Base-by-base conservation (phyloP, 139 green algal species). In the Asterochloris sp. region DNA sequence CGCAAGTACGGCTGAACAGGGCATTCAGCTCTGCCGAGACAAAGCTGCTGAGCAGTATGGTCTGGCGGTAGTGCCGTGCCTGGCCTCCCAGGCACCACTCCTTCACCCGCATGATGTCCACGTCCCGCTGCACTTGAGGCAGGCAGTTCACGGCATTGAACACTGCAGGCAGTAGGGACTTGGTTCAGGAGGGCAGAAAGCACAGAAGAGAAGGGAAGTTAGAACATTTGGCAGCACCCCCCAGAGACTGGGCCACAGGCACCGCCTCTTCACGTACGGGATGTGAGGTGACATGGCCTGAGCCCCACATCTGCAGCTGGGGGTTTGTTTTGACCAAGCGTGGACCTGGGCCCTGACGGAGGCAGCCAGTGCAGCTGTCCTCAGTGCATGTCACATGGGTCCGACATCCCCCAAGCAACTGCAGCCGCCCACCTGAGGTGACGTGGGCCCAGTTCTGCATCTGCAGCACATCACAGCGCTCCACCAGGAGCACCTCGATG, bases 391-490 rank as follows among this genome's bases (percentile, higher is more conserved):
- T 54, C 38, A 54, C 38, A 54, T 54, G 38, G 38, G 38, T 54
- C 38, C 6, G 6, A 54, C 4, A 54, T 54, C 4, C 38, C 38
- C 38, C 38, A 2, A 2, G 38, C 38, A 54, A 54, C 6, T 2
- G 38, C 38, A 54, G 38, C 38, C 38, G 38, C 38, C 38, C 38
- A 91, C 90, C 91, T 62, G 86, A 91, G 6, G 87, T 83, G 15
- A 97, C 88, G 78, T 97, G 94, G 19, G 83, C 69, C 91, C 92
- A 95, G 79, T 96, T 94, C 89, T 99, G 96, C 97, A 99, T 98
- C 27, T 90, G 83, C 85, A 98, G 88, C 29, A 99, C 87, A 85
- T 99, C 96, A 9, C 91, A 89, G 0, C 95, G 83, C 82, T 97
- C 94, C 11, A 98, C 69, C 17, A 99, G 85, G 17, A 94, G 67